Evolutionary conservation across 2,329 filamentous ascomycete genomes (phyloP), one percentile per base, ranked within the genome.

Genomic region (Scorias spongiosa): DNA sequence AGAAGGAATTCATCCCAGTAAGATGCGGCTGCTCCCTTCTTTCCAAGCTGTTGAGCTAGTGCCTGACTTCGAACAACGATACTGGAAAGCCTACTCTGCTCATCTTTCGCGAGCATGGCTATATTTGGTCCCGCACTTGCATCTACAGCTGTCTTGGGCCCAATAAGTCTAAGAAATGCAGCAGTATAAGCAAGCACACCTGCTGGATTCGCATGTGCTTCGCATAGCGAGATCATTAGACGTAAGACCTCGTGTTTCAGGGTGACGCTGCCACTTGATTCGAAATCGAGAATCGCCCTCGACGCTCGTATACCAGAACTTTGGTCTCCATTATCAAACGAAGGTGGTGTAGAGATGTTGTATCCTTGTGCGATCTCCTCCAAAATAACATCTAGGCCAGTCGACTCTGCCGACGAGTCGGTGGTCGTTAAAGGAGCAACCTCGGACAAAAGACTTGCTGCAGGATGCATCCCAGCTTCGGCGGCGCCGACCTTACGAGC

Each of bases 1-100:
- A 98, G 74, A 8, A 98, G 69, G 54, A 96, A 96, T 56, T 94
- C 86, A 60, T 98, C 91, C 91, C 91, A 98, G 58, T 95, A 98
- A 52, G 91, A 83, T 5, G 86, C 87, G 42, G 78, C 72, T 37
- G 89, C 63, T 44, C 81, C 66, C 5, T 73, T 67, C 26, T 87
- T 66, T 1, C 87, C 87, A 20, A 95, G 64, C 46, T 83, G 80
- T 47, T 75, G 76, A 1, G 84, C 81, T n/a, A 91, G 76, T 29
- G 72, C 76, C 28, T 88, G 77, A 0, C 88, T 94, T 49, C 89
- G 82, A 30, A 80, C 77, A 46, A 98, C 88, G 52, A 89, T 94
- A 39, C 83, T 84, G 40, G 80, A 72, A n/a, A 96, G 68, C 20
- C 83, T 78, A 17, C 83, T 69, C 63, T 98, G 91, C 57, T 96